Evolutionary conservation across 805 yeast species (phyloP).

Genomic region (Metschnikowia koreensis): DNA sequence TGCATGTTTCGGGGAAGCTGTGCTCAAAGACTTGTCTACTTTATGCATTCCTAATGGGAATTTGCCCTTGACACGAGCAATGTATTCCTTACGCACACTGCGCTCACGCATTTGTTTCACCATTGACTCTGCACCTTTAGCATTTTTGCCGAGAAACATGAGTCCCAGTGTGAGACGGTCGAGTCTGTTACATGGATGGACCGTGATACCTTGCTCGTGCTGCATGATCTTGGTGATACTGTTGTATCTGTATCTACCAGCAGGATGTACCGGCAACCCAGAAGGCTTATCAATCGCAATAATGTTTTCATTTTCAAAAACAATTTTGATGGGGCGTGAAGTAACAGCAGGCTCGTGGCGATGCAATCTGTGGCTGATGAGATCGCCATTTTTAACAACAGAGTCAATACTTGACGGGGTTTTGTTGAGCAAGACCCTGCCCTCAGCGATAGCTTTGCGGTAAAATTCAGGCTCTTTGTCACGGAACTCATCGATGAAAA

Average conservation of each 20-base stretch:
- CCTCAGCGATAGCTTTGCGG: slow-evolving; percentile 46
- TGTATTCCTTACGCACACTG: slow-evolving; percentile 73
- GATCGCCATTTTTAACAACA: slow-evolving; percentile 75
- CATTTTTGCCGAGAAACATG: slow-evolving; percentile 84
- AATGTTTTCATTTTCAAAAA: slow-evolving; percentile 70
- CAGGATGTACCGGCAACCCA: slow-evolving; percentile 95
- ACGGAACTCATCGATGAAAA: slow-evolving; percentile 81
- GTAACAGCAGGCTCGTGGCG: slow-evolving; percentile 89
- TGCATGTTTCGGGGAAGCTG: slow-evolving; percentile 72
- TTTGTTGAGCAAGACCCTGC: slow-evolving; percentile 74
- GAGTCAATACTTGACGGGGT: slow-evolving; percentile 62
- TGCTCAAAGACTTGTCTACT: slow-evolving; percentile 66
- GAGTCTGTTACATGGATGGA: slow-evolving; percentile 80
- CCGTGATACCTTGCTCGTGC: slow-evolving; percentile 61
- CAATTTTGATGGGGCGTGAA: slow-evolving; percentile 57
- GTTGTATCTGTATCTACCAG: slow-evolving; percentile 77
- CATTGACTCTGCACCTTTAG: slow-evolving; percentile 74
- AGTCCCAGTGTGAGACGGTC: slow-evolving; percentile 91
- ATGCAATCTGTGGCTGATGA: slow-evolving; percentile 74
- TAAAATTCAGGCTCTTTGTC: slow-evolving; percentile 72
- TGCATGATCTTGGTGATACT: slow-evolving; percentile 76
- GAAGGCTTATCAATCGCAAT: slow-evolving; percentile 90
- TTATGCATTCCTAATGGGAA: slow-evolving; percentile 58
- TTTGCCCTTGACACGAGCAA: slow-evolving; percentile 84
- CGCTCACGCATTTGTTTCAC: slow-evolving; percentile 71